These are phyloP conservation scores for Hypoxylon sp. DNA, from an alignment of 2,329 filamentous ascomycete genomes.

Conservation along the genomic window DNA sequence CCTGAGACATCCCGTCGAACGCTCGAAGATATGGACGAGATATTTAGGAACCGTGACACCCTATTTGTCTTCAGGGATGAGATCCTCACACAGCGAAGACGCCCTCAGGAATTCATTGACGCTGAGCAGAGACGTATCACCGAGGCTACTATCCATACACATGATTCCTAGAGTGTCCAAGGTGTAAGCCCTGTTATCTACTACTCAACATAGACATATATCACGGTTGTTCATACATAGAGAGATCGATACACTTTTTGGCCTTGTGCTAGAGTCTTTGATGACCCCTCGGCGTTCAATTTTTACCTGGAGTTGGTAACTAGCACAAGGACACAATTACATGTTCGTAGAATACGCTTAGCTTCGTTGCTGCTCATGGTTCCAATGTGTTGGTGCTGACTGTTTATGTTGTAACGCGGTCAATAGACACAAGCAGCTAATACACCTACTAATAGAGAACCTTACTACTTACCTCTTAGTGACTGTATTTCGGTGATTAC, in stretches of 20 bases:
- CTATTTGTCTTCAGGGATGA: slow-evolving; percentile 55
- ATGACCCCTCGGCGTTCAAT: not conserved
- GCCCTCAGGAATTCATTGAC: slow-evolving; percentile 56
- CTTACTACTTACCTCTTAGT: not conserved
- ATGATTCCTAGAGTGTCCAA: slow-evolving; percentile 3
- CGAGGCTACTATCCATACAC: slow-evolving; percentile 21
- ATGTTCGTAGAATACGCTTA: not conserved
- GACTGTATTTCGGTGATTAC: not conserved
- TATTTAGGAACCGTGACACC: slow-evolving; percentile 55
- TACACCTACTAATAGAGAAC: not conserved
- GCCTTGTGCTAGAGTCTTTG: not conserved
- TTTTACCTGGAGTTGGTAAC: not conserved
- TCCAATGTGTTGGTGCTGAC: not conserved
- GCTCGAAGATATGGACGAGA: slow-evolving; percentile 65
- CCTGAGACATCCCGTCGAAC: slow-evolving; percentile 64
- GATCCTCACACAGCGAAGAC: slow-evolving; percentile 55
- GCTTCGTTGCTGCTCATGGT: not conserved
- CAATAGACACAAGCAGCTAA: not conserved
- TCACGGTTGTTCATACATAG: not conserved
- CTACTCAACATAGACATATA: too few relatives aligned
- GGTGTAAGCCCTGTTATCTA: not conserved
- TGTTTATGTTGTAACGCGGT: not conserved
- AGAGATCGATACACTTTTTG: not conserved
- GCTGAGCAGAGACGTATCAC: slow-evolving; percentile 54
- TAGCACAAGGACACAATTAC: not conserved